Evolutionary conservation across 441 rosid species (phyloP).

Genomic region (Iberis amara): DNA sequence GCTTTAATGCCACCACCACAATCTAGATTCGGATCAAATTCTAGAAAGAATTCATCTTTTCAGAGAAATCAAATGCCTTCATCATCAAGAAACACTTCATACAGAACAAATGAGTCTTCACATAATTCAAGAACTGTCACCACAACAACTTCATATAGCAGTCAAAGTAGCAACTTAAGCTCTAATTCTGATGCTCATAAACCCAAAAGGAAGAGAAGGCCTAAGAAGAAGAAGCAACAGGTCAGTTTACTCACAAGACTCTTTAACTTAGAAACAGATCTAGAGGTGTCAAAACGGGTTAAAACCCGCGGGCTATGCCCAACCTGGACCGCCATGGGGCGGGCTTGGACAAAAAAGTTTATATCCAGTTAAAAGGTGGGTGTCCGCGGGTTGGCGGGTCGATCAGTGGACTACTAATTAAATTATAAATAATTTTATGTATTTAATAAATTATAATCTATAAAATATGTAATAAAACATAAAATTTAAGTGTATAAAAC

Average conservation of each 20-base stretch:
- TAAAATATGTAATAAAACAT: too few species aligned
- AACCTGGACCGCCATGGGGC: too few species aligned
- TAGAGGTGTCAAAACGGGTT: not conserved
- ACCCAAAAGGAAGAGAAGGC: constrained; percentile 91
- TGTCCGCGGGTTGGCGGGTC: too few species aligned
- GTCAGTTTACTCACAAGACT: constrained; percentile 10
- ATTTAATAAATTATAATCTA: too few species aligned
- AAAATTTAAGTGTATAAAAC: too few species aligned
- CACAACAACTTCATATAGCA: constrained; percentile 49
- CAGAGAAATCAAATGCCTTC: constrained; percentile 54
- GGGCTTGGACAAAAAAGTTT: too few species aligned
- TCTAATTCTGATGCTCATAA: constrained; percentile 92
- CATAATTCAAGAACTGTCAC: constrained; percentile 39
- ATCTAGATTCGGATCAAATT: constrained; percentile 66
- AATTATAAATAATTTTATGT: too few species aligned
- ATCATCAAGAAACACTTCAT: constrained; percentile 57
- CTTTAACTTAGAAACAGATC: too few species aligned
- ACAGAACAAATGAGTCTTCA: constrained; percentile 48
- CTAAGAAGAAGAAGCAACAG: constrained; percentile 88
- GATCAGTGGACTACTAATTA: too few species aligned
- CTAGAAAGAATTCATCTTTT: constrained; percentile 48
- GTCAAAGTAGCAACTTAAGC: constrained; percentile 85
- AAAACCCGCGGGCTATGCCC: too few species aligned
- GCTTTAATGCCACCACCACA: constrained; percentile 96
- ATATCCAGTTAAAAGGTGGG: too few species aligned